Conservation (phyloP, 2,329 filamentous ascomycete genomes). For the Colletotrichum nymphaeae region DNA sequence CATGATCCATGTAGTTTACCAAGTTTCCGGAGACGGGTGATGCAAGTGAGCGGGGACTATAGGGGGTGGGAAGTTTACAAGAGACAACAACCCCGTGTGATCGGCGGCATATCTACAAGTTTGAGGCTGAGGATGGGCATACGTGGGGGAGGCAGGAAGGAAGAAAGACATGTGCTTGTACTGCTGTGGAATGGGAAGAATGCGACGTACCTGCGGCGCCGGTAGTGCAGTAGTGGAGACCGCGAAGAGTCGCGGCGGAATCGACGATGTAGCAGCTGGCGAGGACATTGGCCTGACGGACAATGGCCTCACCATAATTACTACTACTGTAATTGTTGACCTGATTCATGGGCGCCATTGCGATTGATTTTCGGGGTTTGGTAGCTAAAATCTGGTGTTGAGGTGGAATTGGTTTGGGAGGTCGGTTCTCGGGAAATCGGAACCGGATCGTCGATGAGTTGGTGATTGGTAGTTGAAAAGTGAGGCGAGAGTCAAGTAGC, state of each 20-base stretch:
- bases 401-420: slow-evolving; percentile 31
- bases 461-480: slow-evolving; percentile 2
- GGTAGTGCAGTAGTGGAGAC: slow-evolving; percentile 97
- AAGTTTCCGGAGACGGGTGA: neutral
- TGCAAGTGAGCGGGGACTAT: slow-evolving; percentile 2
- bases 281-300: slow-evolving; percentile 79
- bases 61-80: neutral
- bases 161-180: neutral
- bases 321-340: slow-evolving; percentile 76
- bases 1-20: neutral
- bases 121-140: slow-evolving; percentile 17
- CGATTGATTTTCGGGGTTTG: slow-evolving; percentile 44
- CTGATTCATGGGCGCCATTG: slow-evolving; percentile 78
- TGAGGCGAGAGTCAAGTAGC: slow-evolving; percentile 3
- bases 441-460: slow-evolving; percentile 17
- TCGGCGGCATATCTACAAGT: slow-evolving; percentile 36
- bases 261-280: slow-evolving; percentile 93
- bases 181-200: neutral
- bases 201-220: slow-evolving; percentile 76
- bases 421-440: slow-evolving; percentile 27
- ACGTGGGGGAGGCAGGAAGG: neutral
- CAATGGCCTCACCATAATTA: slow-evolving; percentile 77
- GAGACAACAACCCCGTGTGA: slow-evolving; percentile 7
- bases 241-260: slow-evolving; percentile 76
- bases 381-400: slow-evolving; percentile 37